These are phyloP conservation scores for Erysimum cheiri DNA, from an alignment of 441 rosid genomes.

Conservation along the genomic window DNA sequence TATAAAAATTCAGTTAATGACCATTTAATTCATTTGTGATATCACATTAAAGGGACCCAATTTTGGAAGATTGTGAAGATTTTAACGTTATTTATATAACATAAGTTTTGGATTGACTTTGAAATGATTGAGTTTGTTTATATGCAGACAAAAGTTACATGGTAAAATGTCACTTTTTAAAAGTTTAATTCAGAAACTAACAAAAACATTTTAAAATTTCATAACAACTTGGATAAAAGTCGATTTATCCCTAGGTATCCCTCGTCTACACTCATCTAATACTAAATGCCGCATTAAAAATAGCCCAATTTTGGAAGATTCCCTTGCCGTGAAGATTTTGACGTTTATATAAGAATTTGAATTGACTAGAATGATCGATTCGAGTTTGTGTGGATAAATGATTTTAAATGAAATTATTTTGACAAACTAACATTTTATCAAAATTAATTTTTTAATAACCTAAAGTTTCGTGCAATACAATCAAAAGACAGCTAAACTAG, in stretches of 20 bases:
- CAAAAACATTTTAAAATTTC: not conserved
- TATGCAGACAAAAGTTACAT: not conserved
- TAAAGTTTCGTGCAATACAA: constrained; percentile 36
- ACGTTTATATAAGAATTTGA: too few relatives aligned
- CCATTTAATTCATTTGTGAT: not conserved
- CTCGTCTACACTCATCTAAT: not conserved
- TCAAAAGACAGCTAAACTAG: constrained; percentile 27
- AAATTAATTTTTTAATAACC: not conserved
- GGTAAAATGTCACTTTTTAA: not conserved
- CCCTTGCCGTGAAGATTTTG: too few relatives aligned
- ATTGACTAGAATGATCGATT: too few relatives aligned
- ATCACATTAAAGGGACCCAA: not conserved
- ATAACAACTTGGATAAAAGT: not conserved
- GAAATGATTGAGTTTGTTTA: not conserved
- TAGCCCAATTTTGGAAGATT: too few relatives aligned
- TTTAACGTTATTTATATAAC: constrained; percentile 4
- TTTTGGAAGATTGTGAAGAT: constrained; percentile 1
- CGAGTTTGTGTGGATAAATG: too few relatives aligned
- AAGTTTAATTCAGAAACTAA: not conserved
- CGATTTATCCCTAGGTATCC: not conserved
- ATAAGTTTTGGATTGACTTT: constrained; percentile 5
- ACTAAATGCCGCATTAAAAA: too few relatives aligned
- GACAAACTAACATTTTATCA: too few relatives aligned
- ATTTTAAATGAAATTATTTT: too few relatives aligned
- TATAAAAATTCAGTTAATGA: not conserved